Percentiles rank a stretch among this genome's conserved stretches.
These are phyloP conservation scores for Trametes coccinea DNA, from an alignment of 768 basidiomycete genomes.

Conservation along the genomic window DNA sequence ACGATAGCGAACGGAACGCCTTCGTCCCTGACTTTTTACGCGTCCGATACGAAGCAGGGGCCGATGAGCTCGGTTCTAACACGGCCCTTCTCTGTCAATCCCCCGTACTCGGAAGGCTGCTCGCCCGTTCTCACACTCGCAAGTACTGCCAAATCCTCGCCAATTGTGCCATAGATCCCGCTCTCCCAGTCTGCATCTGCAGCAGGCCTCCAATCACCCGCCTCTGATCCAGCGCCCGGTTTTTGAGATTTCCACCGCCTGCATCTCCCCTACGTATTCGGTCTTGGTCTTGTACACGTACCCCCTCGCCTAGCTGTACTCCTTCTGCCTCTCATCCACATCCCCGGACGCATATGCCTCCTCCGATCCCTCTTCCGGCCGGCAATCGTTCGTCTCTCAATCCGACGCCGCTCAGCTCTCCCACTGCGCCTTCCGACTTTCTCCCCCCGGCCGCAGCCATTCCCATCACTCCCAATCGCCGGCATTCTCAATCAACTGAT, in stretches of 20 bases:
- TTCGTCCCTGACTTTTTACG: conserved; percentile 1
- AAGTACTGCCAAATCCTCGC: background rate
- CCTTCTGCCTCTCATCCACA: background rate
- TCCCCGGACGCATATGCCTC: background rate
- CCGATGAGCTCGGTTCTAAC: conserved; percentile 20
- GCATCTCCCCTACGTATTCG: too few relatives aligned
- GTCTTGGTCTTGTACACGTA: too few relatives aligned
- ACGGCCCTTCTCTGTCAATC: conserved; percentile 18
- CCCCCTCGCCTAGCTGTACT: background rate
- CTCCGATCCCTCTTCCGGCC: background rate
- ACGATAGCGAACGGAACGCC: background rate
- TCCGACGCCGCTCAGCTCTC: background rate
- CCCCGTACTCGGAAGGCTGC: conserved; percentile 4
- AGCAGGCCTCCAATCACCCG: background rate
- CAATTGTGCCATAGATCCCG: background rate
- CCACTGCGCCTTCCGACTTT: background rate
- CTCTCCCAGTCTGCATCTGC: background rate
- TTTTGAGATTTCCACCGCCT: too few relatives aligned
- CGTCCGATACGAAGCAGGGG: conserved; percentile 6
- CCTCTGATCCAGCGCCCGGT: background rate
- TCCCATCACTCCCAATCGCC: conserved; percentile 4
- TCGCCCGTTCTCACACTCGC: conserved; percentile 1
- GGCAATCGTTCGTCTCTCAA: background rate
- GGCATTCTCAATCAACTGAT: conserved; percentile 12
- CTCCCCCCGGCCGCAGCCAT: conserved; percentile 3